Conservation (phyloP, 352 stramenopile genomes). For the Phytophthora melonis region DNA sequence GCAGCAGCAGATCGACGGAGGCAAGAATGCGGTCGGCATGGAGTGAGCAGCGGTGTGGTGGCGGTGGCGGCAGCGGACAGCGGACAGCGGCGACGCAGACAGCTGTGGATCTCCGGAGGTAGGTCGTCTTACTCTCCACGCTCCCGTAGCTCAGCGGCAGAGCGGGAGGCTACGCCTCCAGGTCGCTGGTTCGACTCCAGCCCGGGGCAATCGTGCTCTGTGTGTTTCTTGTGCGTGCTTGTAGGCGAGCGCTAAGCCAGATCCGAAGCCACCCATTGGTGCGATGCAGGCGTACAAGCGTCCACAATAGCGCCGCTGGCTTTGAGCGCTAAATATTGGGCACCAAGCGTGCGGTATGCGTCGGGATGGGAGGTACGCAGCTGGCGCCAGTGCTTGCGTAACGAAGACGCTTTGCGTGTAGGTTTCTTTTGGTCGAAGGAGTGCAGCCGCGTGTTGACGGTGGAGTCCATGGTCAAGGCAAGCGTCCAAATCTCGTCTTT, state of each 20-base stretch:
- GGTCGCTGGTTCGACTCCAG: background rate
- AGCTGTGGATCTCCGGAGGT: too few species aligned
- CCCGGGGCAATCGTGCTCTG: background rate
- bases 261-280: background rate
- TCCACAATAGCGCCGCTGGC: background rate
- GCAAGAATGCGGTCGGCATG: too few species aligned
- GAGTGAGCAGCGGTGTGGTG: too few species aligned
- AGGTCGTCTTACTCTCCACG: background rate
- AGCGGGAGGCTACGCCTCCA: background rate
- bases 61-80: background rate
- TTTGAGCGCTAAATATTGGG: background rate
- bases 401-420: slow-evolving; percentile 4
- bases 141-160: background rate
- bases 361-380: slow-evolving; percentile 2
- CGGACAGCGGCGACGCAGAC: background rate
- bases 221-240: background rate
- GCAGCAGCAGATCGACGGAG: background rate
- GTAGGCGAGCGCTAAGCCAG: background rate
- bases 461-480: background rate
- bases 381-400: slow-evolving; percentile 4
- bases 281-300: background rate
- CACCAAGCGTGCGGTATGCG: background rate
- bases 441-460: slow-evolving; percentile 1
- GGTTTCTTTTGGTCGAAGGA: slow-evolving; percentile 1
- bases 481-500: slow-evolving; percentile 1